Conservation (phyloP, 1,284 basidiomycete genomes). For the Ceratobasidium papillatum region DNA sequence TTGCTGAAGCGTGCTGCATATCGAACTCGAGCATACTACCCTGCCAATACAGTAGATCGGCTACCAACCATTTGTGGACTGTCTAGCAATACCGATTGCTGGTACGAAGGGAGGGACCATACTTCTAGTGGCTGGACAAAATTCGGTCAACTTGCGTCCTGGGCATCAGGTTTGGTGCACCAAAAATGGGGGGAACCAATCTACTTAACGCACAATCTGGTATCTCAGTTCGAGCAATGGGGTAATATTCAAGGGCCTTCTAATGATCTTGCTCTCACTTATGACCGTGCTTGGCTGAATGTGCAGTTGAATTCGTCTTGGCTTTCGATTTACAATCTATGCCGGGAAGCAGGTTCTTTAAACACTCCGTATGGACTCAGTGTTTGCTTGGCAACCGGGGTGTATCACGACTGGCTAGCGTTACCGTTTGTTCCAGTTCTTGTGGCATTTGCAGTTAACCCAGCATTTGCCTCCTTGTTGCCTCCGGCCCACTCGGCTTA, state of each 20-base stretch:
- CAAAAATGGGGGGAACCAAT: not conserved
- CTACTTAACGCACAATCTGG: not conserved
- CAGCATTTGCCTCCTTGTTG: not conserved
- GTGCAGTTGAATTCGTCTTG: not conserved
- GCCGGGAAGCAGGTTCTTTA: not conserved
- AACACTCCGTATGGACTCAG: not conserved
- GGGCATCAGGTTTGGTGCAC: not conserved
- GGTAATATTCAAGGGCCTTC: not conserved
- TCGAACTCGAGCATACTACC: not conserved
- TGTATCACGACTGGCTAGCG: not conserved
- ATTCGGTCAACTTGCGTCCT: not conserved
- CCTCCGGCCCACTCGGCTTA: constrained; percentile 21
- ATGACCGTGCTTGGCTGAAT: not conserved
- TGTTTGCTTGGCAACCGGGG: not conserved
- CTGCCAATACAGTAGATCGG: not conserved
- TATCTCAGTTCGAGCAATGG: not conserved
- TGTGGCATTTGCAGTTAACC: constrained; percentile 20
- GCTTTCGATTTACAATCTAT: constrained; percentile 24
- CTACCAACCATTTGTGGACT: not conserved
- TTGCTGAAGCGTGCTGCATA: not conserved
- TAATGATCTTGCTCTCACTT: not conserved
- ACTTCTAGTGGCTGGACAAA: not conserved
- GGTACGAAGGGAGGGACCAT: not conserved
- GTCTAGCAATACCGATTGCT: not conserved
- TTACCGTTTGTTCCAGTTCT: constrained; percentile 10